Conservation (phyloP, 495 filamentous ascomycete species). For the Penicillium manginii region DNA sequence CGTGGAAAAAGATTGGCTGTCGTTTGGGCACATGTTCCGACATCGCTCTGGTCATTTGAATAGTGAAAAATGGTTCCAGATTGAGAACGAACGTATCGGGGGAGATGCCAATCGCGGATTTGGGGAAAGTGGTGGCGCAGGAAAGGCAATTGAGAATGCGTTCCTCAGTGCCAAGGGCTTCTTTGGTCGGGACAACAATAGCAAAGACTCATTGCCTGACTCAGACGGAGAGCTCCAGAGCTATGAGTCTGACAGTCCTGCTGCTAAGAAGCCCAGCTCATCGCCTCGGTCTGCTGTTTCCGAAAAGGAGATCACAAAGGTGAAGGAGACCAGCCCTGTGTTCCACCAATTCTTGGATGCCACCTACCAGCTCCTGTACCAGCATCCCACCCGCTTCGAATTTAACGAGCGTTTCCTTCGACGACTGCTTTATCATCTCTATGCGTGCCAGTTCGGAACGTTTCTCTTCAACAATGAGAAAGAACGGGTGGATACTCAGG, state of each 20-base stretch:
- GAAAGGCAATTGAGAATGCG: slow-evolving; percentile 84
- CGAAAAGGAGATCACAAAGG: slow-evolving; percentile 63
- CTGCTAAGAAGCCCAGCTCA: slow-evolving; percentile 46
- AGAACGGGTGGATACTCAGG: slow-evolving; percentile 74
- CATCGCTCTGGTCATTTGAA: slow-evolving; percentile 83
- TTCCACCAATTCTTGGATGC: slow-evolving; percentile 99
- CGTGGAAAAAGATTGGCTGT: slow-evolving; percentile 97
- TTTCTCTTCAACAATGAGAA: slow-evolving; percentile 97
- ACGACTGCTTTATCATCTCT: slow-evolving; percentile 88
- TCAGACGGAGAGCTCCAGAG: slow-evolving; percentile 64
- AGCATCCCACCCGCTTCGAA: slow-evolving; percentile 90
- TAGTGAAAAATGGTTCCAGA: slow-evolving; percentile 93
- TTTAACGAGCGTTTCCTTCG: slow-evolving; percentile 96
- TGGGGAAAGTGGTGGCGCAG: slow-evolving; percentile 58
- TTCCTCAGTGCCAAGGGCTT: slow-evolving; percentile 86
- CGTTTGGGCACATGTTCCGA: slow-evolving; percentile 96
- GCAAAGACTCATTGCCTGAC: slow-evolving; percentile 63
- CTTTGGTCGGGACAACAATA: slow-evolving; percentile 78
- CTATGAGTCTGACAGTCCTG: slow-evolving; percentile 51
- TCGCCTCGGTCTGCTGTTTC: slow-evolving; percentile 39
- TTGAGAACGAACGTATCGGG: slow-evolving; percentile 68
- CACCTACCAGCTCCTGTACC: slow-evolving; percentile 86
- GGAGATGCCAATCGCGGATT: slow-evolving; percentile 50
- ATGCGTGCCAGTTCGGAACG: slow-evolving; percentile 95
- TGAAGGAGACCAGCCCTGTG: slow-evolving; percentile 90